Evolutionary conservation across 805 yeast species (phyloP).

Genomic region (Wickerhamiella azyma): DNA sequence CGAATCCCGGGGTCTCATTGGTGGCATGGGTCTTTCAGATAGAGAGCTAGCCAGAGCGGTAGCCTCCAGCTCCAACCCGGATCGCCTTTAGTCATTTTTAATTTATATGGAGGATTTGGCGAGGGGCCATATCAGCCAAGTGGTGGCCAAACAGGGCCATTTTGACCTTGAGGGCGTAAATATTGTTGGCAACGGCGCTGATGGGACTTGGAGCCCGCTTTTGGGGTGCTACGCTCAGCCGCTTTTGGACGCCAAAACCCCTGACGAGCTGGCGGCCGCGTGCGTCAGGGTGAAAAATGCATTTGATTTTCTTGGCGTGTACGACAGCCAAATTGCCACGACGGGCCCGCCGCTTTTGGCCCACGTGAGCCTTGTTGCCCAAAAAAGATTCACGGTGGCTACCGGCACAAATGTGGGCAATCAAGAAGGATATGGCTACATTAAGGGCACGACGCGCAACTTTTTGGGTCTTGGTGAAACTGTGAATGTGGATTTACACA

Average conservation of each 20-base stretch:
- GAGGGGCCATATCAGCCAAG: background rate
- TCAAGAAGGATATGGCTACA: constrained; percentile 92
- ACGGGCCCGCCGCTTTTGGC: constrained; percentile 10
- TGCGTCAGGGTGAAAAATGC: constrained; percentile 22
- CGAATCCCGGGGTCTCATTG: no score
- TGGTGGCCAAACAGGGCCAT: background rate
- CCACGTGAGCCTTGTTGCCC: constrained; percentile 19
- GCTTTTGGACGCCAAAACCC: constrained; percentile 21
- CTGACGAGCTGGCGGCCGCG: constrained; percentile 17
- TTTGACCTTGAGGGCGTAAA: constrained; percentile 16
- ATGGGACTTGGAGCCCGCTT: constrained; percentile 18
- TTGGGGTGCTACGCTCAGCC: constrained; percentile 24
- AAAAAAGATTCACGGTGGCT: constrained; percentile 61
- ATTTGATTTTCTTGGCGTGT: constrained; percentile 17
- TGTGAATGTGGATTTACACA: constrained; percentile 40
- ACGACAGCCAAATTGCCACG: constrained; percentile 4
- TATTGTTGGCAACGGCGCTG: constrained; percentile 26
- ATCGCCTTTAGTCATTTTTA: no score
- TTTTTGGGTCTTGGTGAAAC: constrained; percentile 59
- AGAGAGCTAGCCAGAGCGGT: no score
- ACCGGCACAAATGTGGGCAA: constrained; percentile 95
- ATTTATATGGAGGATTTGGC: background rate
- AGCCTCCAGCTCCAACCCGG: no score
- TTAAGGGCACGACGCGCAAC: constrained; percentile 53
- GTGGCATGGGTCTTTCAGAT: no score